Evolutionary conservation across 2,329 filamentous ascomycete species (phyloP), one percentile per base, ranked within the genome.

Genomic region (Calonectria honghensis): DNA sequence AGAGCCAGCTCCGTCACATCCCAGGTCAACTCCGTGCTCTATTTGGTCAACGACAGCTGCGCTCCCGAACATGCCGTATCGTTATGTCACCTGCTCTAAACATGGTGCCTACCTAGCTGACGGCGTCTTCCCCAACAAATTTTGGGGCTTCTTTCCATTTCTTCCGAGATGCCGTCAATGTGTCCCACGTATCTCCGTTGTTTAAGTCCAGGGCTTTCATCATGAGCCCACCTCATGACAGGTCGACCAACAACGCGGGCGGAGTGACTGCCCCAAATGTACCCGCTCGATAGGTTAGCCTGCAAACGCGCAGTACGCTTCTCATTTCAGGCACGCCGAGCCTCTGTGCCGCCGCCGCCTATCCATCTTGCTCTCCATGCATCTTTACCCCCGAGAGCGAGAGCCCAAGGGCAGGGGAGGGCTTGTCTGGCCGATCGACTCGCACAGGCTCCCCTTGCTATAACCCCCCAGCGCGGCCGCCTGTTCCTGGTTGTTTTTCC

Each of bases 351-450:
- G 32, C 63, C 70, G 63, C 31, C 52, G 37, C 67, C 24, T 67
- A 32, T 51, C 63, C 63, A 29, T 61, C 54, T 64, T 32, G 48
- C 20, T 51, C 59, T 48, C 14, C 35, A 13, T 71, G 48, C 59
- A 54, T 66, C 71, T 45, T 52, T 52, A 67, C 73, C 77, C 77
- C 77, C 77, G 51, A 70, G 72, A 59, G 73, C 57, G 68, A 45
- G 70, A 76, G 61, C 63, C 59, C 54, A 45, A 54, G 32, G 64
- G 57, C 57, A 73, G 75, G 52, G 61, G 61, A 73, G 68, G 75
- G 73, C 72, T 61, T 76, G 76, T 69, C 66, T 77, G 72, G 72
- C 61, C 70, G 74, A 76, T 79, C 73, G 68, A 68, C 76, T 72
- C 72, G 27, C 73, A 20, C 69, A 50, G 63, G 68, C 70, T 75